Conservation (phyloP, 2,329 filamentous ascomycete genomes). For the Thelonectria blattea region DNA sequence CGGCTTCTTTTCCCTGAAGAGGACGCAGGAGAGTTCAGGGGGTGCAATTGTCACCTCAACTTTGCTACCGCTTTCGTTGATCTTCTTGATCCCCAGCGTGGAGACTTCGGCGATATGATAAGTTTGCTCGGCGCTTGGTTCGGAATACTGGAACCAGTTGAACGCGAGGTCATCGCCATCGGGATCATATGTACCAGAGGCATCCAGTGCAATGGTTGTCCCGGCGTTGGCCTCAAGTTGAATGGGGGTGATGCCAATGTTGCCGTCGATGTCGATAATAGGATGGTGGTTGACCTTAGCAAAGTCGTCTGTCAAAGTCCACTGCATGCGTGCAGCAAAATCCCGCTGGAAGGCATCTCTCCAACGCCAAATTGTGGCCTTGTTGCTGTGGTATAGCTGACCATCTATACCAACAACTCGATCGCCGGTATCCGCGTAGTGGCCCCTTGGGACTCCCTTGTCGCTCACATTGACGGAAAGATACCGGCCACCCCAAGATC, state of each 20-base stretch:
- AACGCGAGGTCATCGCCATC: constrained; percentile 52
- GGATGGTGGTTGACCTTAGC: constrained; percentile 53
- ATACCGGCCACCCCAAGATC: constrained; percentile 58
- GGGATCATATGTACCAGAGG: constrained; percentile 53
- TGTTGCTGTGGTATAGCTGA: constrained; percentile 31
- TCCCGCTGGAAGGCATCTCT: constrained; percentile 49
- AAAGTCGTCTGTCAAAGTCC: constrained; percentile 42
- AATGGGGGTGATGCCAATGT: constrained; percentile 46
- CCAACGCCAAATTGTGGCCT: constrained; percentile 53
- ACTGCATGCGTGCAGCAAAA: constrained; percentile 51
- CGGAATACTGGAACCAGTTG: constrained; percentile 57
- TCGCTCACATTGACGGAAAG: constrained; percentile 39
- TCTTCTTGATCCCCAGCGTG: constrained; percentile 13
- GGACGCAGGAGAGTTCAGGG: constrained; percentile 19
- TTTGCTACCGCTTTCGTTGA: constrained; percentile 11
- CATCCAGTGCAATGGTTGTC: constrained; percentile 50
- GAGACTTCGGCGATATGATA: constrained; percentile 12
- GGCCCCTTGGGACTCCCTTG: constrained; percentile 17
- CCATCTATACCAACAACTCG: constrained; percentile 37
- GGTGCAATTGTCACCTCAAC: constrained; percentile 11
- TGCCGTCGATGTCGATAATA: constrained; percentile 48
- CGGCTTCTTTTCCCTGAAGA: constrained; percentile 16
- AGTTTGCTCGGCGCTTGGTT: constrained; percentile 44
- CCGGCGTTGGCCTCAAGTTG: constrained; percentile 49
- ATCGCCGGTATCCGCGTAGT: constrained; percentile 38